These are phyloP conservation scores for Ascosphaera acerosa DNA, from an alignment of 2,329 filamentous ascomycete species.

Conservation along the genomic window DNA sequence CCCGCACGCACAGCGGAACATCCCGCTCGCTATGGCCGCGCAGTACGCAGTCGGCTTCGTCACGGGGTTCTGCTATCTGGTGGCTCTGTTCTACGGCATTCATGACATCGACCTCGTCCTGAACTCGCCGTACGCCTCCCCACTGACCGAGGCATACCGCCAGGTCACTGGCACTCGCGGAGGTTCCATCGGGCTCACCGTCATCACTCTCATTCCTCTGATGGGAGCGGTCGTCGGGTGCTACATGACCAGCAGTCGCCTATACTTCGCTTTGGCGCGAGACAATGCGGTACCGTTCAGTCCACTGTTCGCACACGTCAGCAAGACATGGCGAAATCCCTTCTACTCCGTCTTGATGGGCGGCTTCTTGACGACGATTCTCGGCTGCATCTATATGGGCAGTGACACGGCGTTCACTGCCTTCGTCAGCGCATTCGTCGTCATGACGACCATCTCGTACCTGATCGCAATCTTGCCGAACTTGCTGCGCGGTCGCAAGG, in stretches of 20 bases:
- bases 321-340: slow-evolving; percentile 30
- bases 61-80: slow-evolving; percentile 23
- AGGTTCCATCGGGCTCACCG: slow-evolving; percentile 30
- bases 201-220: slow-evolving; percentile 29
- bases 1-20: slow-evolving; percentile 20
- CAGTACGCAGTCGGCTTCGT: slow-evolving; percentile 25
- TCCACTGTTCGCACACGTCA: slow-evolving; percentile 26
- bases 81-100: slow-evolving; percentile 27
- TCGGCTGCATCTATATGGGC: slow-evolving; percentile 32
- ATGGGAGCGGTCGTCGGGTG: slow-evolving; percentile 16
- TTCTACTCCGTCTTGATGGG: slow-evolving; percentile 33
- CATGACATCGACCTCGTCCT: slow-evolving; percentile 19
- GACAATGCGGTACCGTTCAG: slow-evolving; percentile 36
- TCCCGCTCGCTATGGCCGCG: slow-evolving; percentile 25
- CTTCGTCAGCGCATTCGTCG: slow-evolving; percentile 32
- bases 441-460: slow-evolving; percentile 30
- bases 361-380: slow-evolving; percentile 24
- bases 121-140: slow-evolving; percentile 18
- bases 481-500: slow-evolving; percentile 25
- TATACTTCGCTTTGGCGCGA: slow-evolving; percentile 32
- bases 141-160: slow-evolving; percentile 22
- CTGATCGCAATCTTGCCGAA: slow-evolving; percentile 27
- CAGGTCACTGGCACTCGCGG: slow-evolving; percentile 24
- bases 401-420: slow-evolving; percentile 30
- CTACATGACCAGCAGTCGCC: slow-evolving; percentile 35